phyloP scores from a whole-genome alignment of 768 basidiomycete species.

The Tremella mesenterica region DNA sequence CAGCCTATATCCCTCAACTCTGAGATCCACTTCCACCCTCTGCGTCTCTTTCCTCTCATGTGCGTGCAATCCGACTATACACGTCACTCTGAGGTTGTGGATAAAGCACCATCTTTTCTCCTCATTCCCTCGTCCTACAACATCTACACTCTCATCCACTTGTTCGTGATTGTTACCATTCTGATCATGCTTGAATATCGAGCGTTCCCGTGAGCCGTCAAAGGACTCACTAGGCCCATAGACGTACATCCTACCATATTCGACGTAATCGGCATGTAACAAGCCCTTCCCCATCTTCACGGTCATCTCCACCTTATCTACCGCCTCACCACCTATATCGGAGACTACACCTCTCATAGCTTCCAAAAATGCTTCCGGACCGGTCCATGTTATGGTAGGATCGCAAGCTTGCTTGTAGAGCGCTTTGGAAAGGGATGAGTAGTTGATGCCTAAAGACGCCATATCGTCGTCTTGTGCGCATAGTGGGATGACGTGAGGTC shows the following conservation, averaged over 20 bases:
- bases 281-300: conserved; percentile 52
- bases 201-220: too few relatives aligned
- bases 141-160: conserved; percentile 10
- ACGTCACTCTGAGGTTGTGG: conserved; percentile 50
- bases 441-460: conserved; percentile 55
- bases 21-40: conserved; percentile 52
- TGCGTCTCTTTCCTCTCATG: conserved; percentile 62
- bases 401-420: conserved; percentile 36
- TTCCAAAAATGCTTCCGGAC: conserved; percentile 51
- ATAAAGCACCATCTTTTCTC: conserved; percentile 43
- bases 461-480: conserved; percentile 54
- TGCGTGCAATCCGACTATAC: conserved; percentile 61
- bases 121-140: conserved; percentile 42
- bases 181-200: too few relatives aligned
- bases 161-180: conserved; percentile 9
- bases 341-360: conserved; percentile 47
- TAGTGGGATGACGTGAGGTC: conserved; percentile 49
- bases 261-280: conserved; percentile 51
- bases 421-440: conserved; percentile 53
- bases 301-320: conserved; percentile 48
- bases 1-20: conserved; percentile 4
- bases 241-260: too few relatives aligned
- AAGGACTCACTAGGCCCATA: too few relatives aligned
- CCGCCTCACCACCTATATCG: conserved; percentile 43
- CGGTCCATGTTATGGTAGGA: conserved; percentile 47